Evolutionary conservation across 2,329 filamentous ascomycete genomes (phyloP), one percentile per base, ranked within the genome.

Genomic region (Aspergillus spinulosporus): DNA sequence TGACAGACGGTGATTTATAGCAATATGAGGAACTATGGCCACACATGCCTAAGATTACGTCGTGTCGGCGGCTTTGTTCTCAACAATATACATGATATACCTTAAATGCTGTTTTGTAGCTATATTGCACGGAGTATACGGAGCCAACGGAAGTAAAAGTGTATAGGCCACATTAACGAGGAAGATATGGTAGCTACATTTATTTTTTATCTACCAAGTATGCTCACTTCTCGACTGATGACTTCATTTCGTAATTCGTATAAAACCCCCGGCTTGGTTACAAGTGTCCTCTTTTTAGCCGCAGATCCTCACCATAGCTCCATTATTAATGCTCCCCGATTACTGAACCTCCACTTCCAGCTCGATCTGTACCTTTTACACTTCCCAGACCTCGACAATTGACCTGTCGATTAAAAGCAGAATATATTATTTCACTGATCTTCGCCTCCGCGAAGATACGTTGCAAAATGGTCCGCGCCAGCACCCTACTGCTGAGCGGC

Each of bases 401-500:
- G 11, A 55, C 12, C 48, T 58, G 52, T 46, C 47, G 21, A 47
- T 31, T 5, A 36, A 5, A 4, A 45, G 39, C 37, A 29, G 32
- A 43, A 12, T 5, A 9, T 31, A 50, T 58, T 43, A 62, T 37
- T 60, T n/a, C 32, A 56, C 15, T 21, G 21, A 29, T 4, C 28
- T 21, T 15, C 36, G 36, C 36, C 5, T 5, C 12, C 12, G 36
- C 36, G 36, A n/a, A n/a, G 36, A 29, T 14, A 39, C 14, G 9
- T n/a, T 47, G 3, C 34, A 54, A 59, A 34, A 80, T 80, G 78
- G 72, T 72, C 72, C 76, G 76, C 57, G 65, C 80, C 62, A 76
- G 70, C 69, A 70, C 72, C 61, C 62, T 81, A 57, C 68, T 81
- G 57, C 70, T 79, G 59, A 74, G 77, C 64, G 71, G 76, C 40